Evolutionary conservation across 169 alveolate genomes (phyloP), one percentile per base, ranked within the genome.

Genomic region (Eimeria zaria): DNA sequence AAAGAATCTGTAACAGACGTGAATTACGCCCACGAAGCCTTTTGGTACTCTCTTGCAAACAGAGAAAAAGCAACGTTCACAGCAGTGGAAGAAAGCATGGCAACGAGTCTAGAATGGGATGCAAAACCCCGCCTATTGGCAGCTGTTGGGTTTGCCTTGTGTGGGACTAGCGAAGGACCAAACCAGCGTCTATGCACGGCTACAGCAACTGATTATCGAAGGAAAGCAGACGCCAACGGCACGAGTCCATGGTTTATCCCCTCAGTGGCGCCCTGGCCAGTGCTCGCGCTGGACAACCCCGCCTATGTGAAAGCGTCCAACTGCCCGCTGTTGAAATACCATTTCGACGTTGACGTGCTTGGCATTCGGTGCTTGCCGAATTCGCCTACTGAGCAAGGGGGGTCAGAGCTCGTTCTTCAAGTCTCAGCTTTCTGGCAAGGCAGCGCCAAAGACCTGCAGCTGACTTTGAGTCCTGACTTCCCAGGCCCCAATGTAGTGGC

Each of bases 381-480:
- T 3, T 62, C 78, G 51, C 80, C 62, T 33, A n/a, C 71, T 62
- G 90, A 58, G 22, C 95, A 48, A 16, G 39, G 60, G 36, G 27
- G 60, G 48, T 20, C 89, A 20, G 96, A 91, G 58, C 84, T 76
- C 44, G 48, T 78, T 36, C 90, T 91, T 24, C 53, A 48, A 46
- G 84, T 91, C 11, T 76, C 90, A 7, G 84, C 96, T n/a, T 91
- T 91, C 83, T 91, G 96, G 96, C 95, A 48, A 64, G 95, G 83
- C 44, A 73, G 67, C 67, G 80, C 95, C 44, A 84, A 90, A 39
- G 51, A 30, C n/a, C 62, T 84, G 53, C 95, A 76, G 9, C 27
- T 76, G 64, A 46, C 44, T 27, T 74, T 73, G 95, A 90, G 81
- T 41, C 74, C 81, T 0, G 95, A 90, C 33, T 90, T 90, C 51